phyloP scores from a whole-genome alignment of 176 grass and related monocot genomes.

The Canna indica region DNA sequence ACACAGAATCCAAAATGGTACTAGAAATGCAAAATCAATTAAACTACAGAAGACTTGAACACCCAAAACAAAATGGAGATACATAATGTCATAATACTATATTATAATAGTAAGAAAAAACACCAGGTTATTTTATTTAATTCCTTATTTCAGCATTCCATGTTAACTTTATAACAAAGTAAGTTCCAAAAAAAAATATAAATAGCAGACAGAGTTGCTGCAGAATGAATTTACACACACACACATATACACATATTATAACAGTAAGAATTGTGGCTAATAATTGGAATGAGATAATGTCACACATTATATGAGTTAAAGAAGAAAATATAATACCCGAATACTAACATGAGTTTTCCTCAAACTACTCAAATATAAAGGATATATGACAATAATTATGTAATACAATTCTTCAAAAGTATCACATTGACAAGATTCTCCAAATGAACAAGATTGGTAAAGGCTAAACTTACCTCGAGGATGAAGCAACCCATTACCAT shows the following conservation, averaged over 20 bases:
- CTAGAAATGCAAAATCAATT: not conserved
- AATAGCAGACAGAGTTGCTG: not conserved
- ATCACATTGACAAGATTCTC: not conserved
- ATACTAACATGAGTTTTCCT: too few species aligned
- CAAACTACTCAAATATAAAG: not conserved
- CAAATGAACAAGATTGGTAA: not conserved
- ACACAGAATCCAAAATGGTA: not conserved
- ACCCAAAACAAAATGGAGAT: not conserved
- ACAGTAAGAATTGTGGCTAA: not conserved
- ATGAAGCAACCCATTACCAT: conserved; percentile 97
- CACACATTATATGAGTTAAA: not conserved
- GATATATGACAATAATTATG: not conserved
- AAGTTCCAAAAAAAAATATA: conserved; percentile 10
- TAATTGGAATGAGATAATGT: not conserved
- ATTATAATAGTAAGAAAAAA: not conserved
- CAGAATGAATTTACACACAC: not conserved
- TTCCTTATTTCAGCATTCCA: not conserved
- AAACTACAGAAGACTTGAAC: not conserved
- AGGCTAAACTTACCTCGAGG: conserved; percentile 45
- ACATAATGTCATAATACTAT: not conserved
- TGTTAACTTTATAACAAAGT: not conserved
- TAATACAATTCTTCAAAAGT: not conserved
- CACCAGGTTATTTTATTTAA: not conserved
- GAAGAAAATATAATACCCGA: too few species aligned
- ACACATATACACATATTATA: not conserved